Conservation (phyloP, 73 alveolate genomes). For the Tetrahymena malaccensis region DNA sequence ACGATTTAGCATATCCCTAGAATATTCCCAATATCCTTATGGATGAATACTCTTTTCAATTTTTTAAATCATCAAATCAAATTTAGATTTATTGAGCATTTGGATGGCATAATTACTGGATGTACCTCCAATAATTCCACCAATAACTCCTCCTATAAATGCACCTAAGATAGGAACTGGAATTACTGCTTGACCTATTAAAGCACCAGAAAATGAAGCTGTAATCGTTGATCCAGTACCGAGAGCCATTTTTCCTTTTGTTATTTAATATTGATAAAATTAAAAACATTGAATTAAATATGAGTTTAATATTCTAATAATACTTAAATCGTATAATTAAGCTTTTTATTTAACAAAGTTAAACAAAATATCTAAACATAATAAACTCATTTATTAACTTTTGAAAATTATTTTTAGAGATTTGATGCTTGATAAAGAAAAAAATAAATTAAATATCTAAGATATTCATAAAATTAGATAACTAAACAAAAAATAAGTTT, state of each 20-base stretch:
- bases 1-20: conserved; percentile 12
- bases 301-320: no score
- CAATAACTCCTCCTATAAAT: conserved; percentile 35
- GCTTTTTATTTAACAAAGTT: no score
- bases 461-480: neutral
- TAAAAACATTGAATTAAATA: no score
- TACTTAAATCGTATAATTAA: no score
- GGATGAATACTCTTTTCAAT: neutral
- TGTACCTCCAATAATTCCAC: conserved; percentile 37
- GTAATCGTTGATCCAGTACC: conserved; percentile 19
- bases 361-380: no score
- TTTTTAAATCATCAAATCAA: neutral
- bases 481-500: neutral
- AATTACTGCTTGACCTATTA: conserved; percentile 27
- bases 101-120: neutral
- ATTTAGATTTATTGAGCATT: conserved; percentile 3
- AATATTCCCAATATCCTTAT: conserved; percentile 32
- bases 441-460: no score
- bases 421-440: no score
- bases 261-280: neutral
- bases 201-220: conserved; percentile 25
- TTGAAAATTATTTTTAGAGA: no score
- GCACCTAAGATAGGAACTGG: conserved; percentile 41
- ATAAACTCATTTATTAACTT: no score
- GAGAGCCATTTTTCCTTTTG: conserved; percentile 14